Evolutionary conservation across 2,329 filamentous ascomycete species (phyloP).

Genomic region (Cryphonectria naterciae): DNA sequence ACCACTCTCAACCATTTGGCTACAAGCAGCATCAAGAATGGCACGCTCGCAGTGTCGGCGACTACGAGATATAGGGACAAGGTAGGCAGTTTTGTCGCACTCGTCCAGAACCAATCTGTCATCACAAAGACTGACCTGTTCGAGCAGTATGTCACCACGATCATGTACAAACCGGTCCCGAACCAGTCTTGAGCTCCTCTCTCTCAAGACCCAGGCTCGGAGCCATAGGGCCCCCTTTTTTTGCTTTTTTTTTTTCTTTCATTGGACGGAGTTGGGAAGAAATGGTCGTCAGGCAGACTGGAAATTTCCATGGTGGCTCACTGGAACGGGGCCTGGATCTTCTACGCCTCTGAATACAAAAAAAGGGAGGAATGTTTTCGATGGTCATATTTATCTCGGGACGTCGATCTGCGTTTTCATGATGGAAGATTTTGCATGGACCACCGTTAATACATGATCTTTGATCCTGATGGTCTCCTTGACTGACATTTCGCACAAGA

Average conservation of each 20-base stretch:
- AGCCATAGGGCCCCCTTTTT: slow-evolving; percentile 6
- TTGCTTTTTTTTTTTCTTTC: slow-evolving; percentile 14
- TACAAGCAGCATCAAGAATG: slow-evolving; percentile 97
- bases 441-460: slow-evolving; percentile 12
- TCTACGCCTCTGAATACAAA: slow-evolving; percentile 22
- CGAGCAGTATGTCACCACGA: slow-evolving; percentile 88
- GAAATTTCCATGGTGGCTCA: slow-evolving; percentile 6
- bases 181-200: slow-evolving; percentile 16
- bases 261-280: slow-evolving; percentile 22
- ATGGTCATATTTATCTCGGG: neutral
- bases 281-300: slow-evolving; percentile 16
- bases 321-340: slow-evolving; percentile 1
- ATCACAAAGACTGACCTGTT: slow-evolving; percentile 30
- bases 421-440: slow-evolving; percentile 23
- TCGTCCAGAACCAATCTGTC: neutral
- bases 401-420: slow-evolving; percentile 26
- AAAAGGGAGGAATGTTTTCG: neutral
- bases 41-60: slow-evolving; percentile 90
- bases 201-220: neutral
- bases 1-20: slow-evolving; percentile 95
- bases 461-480: neutral
- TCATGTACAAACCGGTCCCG: slow-evolving; percentile 84
- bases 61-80: slow-evolving; percentile 98
- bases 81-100: slow-evolving; percentile 51
- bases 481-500: neutral